Conservation (phyloP, 2,329 filamentous ascomycete species). For the Fusarium chlamydosporum region DNA sequence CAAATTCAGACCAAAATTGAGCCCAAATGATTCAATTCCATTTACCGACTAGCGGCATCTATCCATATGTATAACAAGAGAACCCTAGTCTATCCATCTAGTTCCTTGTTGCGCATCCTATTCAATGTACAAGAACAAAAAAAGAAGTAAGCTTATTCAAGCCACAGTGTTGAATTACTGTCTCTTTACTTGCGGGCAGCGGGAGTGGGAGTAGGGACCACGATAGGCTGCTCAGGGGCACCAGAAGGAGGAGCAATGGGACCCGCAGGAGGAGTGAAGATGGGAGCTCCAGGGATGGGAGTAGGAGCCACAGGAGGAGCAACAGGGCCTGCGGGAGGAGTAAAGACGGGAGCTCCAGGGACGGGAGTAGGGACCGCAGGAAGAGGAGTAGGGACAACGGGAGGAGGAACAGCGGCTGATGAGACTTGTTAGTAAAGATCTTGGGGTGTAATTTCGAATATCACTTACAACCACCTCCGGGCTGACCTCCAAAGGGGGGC, state of each 20-base stretch:
- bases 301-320: conserved; percentile 15
- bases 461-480: conserved; percentile 25
- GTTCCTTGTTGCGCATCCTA: conserved; percentile 9
- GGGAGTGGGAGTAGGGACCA: conserved; percentile 32
- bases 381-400: conserved; percentile 11
- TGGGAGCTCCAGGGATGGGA: conserved; percentile 15
- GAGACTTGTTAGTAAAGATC: conserved; percentile 9
- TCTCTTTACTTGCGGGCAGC: conserved; percentile 24
- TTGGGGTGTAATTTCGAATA: not conserved
- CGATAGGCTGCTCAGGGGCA: conserved; percentile 7
- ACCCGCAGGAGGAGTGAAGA: conserved; percentile 9
- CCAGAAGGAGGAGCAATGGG: conserved; percentile 6
- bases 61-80: conserved; percentile 24
- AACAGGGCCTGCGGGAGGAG: conserved; percentile 8
- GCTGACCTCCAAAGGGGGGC: conserved; percentile 5
- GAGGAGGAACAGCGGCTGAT: conserved; percentile 10
- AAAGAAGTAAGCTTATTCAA: conserved; percentile 3
- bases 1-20: not conserved
- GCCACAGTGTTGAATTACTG: not conserved
- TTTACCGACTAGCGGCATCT: conserved; percentile 13
- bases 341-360: conserved; percentile 14
- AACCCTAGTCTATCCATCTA: conserved; percentile 10
- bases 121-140: conserved; percentile 26
- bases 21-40: conserved; percentile 5
- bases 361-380: conserved; percentile 10